These are phyloP conservation scores for Scytalidium sp. DNA, from an alignment of 2,329 filamentous ascomycete genomes.

Conservation along the genomic window DNA sequence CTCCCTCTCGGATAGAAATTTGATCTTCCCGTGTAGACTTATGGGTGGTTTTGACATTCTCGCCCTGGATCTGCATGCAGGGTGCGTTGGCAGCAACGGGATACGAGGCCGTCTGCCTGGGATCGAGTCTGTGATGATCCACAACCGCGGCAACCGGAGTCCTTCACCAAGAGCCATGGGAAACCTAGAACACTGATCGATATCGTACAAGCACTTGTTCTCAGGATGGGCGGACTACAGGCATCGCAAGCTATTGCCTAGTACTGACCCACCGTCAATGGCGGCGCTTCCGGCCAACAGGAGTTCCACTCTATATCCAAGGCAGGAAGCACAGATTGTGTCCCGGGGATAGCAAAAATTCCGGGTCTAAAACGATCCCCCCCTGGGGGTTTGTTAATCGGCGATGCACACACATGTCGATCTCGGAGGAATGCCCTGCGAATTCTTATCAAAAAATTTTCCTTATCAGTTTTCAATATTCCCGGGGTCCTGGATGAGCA, in stretches of 20 bases:
- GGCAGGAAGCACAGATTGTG: not conserved
- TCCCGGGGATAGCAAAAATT: not conserved
- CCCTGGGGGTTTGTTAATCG: not conserved
- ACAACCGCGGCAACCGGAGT: not conserved
- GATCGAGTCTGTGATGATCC: not conserved
- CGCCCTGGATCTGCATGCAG: not conserved
- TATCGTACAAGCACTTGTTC: too few species aligned
- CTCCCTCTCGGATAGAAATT: not conserved
- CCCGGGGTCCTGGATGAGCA: too few species aligned
- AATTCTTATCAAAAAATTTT: not conserved
- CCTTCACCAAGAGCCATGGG: too few species aligned
- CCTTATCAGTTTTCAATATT: too few species aligned
- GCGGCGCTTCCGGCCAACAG: too few species aligned
- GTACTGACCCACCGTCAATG: not conserved
- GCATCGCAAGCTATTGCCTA: too few species aligned
- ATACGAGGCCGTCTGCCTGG: not conserved
- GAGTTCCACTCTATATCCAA: too few species aligned
- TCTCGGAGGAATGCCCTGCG: conserved; percentile 6
- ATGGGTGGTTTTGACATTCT: not conserved
- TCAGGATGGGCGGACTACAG: too few species aligned
- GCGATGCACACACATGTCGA: conserved; percentile 13
- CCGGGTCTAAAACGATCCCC: not conserved
- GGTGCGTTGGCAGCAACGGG: not conserved
- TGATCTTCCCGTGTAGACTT: not conserved
- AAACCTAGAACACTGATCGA: too few species aligned